A percentile compares a stretch with the other conserved stretches of the same genome.
Evolutionary conservation across 2,329 filamentous ascomycete species (phyloP).

Genomic region (Sclerotinia spermophila): DNA sequence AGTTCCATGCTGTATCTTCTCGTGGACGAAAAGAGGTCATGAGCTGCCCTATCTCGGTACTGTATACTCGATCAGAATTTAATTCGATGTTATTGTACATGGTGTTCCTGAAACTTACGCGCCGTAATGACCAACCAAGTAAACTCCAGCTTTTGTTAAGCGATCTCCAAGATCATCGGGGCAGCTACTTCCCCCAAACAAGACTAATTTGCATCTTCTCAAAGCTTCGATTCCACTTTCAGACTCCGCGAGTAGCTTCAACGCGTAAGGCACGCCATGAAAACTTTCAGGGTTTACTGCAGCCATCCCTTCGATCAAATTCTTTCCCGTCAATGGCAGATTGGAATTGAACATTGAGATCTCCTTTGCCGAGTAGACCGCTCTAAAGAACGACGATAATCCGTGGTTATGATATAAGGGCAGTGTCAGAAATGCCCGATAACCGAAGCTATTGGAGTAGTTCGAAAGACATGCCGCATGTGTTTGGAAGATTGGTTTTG

Average conservation of each 20-base stretch:
- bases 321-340: constrained; percentile 51
- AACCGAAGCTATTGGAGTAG: constrained; percentile 34
- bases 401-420: constrained; percentile 60
- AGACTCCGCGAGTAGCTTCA: constrained; percentile 60
- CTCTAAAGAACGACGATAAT: constrained; percentile 51
- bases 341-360: constrained; percentile 53
- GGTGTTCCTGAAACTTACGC: constrained; percentile 39
- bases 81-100: background rate
- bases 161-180: constrained; percentile 56
- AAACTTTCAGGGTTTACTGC: constrained; percentile 50
- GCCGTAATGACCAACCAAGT: constrained; percentile 55
- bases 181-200: constrained; percentile 56
- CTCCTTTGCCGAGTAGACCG: constrained; percentile 48
- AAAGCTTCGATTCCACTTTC: constrained; percentile 50
- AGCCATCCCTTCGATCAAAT: constrained; percentile 45
- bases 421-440: constrained; percentile 47
- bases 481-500: constrained; percentile 55
- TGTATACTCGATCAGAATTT: constrained; percentile 22
- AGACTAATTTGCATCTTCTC: constrained; percentile 47
- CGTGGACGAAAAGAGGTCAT: constrained; percentile 55
- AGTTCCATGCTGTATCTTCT: constrained; percentile 58
- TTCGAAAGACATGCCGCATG: constrained; percentile 38
- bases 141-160: constrained; percentile 50
- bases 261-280: constrained; percentile 59
- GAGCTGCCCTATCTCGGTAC: constrained; percentile 57